Conservation (phyloP, 1,139 yeast genomes). For the Protomyces arabidopsidicola region DNA sequence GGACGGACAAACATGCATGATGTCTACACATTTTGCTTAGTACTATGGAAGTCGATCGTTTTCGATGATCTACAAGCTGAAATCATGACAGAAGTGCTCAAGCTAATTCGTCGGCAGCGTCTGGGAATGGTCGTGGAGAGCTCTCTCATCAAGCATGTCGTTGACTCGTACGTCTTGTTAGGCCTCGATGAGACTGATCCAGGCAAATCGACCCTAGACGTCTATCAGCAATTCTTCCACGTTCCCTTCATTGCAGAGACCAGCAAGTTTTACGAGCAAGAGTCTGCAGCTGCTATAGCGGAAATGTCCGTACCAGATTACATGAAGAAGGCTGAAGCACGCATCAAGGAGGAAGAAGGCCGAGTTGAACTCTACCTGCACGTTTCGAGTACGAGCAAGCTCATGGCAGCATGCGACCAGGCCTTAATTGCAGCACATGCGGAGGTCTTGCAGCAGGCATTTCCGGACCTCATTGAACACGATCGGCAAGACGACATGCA, state of each 20-base stretch:
- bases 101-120: conserved; percentile 71
- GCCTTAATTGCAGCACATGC: conserved; percentile 79
- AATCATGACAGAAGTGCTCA: conserved; percentile 67
- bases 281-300: conserved; percentile 61
- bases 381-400: conserved; percentile 74
- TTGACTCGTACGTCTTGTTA: conserved; percentile 66
- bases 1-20: conserved; percentile 90
- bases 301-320: conserved; percentile 85
- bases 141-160: conserved; percentile 63
- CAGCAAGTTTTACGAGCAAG: conserved; percentile 63
- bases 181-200: conserved; percentile 55
- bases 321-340: conserved; percentile 75
- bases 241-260: conserved; percentile 69
- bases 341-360: conserved; percentile 76
- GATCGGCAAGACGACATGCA: conserved; percentile 72
- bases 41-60: conserved; percentile 83
- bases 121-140: conserved; percentile 72
- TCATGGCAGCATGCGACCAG: conserved; percentile 68
- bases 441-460: conserved; percentile 69
- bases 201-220: conserved; percentile 75
- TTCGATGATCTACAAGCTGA: conserved; percentile 60
- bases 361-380: conserved; percentile 76
- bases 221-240: conserved; percentile 78
- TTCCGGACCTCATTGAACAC: conserved; percentile 65
- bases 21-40: conserved; percentile 77